These are phyloP conservation scores for Ilex aquifolium DNA, from an alignment of 257 asterid species.

Conservation along the genomic window DNA sequence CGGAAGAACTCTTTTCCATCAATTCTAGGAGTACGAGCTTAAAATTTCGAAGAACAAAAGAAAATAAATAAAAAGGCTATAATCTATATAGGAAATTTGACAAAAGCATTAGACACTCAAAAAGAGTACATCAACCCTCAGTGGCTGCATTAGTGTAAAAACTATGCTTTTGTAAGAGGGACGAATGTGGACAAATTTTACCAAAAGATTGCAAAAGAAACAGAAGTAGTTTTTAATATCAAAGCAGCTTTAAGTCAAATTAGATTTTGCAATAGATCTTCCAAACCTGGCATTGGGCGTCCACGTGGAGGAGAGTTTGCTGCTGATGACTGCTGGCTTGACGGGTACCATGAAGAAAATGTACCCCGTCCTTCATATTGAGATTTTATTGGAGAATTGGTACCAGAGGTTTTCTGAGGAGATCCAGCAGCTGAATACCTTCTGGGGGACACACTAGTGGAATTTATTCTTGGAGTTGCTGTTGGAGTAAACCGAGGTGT, in stretches of 20 bases:
- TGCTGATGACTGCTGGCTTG: slow-evolving; percentile 96
- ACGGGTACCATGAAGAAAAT: slow-evolving; percentile 77
- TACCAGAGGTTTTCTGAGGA: slow-evolving; percentile 68
- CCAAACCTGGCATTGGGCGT: slow-evolving; percentile 65
- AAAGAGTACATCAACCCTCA: too few species aligned
- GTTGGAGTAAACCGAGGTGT: slow-evolving; percentile 69
- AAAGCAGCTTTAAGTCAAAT: too few species aligned
- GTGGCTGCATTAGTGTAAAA: too few species aligned
- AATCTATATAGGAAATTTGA: too few species aligned
- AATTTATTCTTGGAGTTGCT: slow-evolving; percentile 68
- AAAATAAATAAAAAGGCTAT: neutral
- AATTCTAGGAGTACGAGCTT: slow-evolving; percentile 83
- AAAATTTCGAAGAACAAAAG: neutral
- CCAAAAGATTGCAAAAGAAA: too few species aligned
- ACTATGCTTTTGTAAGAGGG: too few species aligned
- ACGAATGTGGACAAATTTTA: too few species aligned
- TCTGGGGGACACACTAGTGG: slow-evolving; percentile 73
- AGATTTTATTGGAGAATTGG: slow-evolving; percentile 45
- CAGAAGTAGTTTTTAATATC: too few species aligned
- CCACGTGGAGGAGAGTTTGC: slow-evolving; percentile 92
- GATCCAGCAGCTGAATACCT: slow-evolving; percentile 71
- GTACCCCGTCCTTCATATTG: slow-evolving; percentile 58
- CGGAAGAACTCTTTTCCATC: slow-evolving; percentile 99
- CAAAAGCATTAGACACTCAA: too few species aligned
- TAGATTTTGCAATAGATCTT: too few species aligned